phyloP scores from a whole-genome alignment of 1,284 basidiomycete species.

The Papiliotrema flavescens region DNA sequence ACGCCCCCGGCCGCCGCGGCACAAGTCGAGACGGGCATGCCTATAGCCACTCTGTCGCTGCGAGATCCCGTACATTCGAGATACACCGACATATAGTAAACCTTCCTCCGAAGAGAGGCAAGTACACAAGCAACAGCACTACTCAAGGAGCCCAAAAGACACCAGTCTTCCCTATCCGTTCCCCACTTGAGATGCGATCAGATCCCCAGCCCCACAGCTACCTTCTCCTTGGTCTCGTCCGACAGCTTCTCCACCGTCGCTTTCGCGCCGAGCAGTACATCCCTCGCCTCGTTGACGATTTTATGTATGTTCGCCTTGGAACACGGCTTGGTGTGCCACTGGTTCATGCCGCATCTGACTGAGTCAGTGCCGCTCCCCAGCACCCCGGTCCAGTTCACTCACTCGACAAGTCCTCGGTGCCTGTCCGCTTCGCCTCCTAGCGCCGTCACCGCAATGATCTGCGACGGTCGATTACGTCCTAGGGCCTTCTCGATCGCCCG shows the following conservation, averaged over 20 bases:
- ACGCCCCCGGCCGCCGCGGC: no score
- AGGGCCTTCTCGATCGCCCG: slow-evolving; percentile 27
- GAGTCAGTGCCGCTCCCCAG: not conserved
- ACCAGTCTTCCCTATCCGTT: no score
- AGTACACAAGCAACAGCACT: no score
- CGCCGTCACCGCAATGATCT: slow-evolving; percentile 48
- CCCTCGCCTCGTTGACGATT: slow-evolving; percentile 26
- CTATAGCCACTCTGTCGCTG: no score
- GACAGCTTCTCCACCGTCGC: not conserved
- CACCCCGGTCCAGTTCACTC: slow-evolving; percentile 6
- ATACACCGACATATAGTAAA: no score
- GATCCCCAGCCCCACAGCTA: no score
- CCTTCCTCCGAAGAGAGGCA: no score
- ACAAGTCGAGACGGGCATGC: no score
- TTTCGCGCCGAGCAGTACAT: slow-evolving; percentile 1
- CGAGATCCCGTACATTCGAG: no score
- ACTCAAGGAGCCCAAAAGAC: no score
- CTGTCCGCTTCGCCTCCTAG: slow-evolving; percentile 40
- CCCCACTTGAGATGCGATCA: no score
- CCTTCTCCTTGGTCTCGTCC: not conserved
- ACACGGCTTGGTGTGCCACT: slow-evolving; percentile 42
- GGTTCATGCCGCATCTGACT: slow-evolving; percentile 36
- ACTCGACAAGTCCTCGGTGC: slow-evolving; percentile 39
- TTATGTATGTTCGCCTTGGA: slow-evolving; percentile 31
- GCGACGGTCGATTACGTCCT: slow-evolving; percentile 12